Conservation (phyloP, 805 yeast genomes). For the Wickerhamomyces rabaulensis region DNA sequence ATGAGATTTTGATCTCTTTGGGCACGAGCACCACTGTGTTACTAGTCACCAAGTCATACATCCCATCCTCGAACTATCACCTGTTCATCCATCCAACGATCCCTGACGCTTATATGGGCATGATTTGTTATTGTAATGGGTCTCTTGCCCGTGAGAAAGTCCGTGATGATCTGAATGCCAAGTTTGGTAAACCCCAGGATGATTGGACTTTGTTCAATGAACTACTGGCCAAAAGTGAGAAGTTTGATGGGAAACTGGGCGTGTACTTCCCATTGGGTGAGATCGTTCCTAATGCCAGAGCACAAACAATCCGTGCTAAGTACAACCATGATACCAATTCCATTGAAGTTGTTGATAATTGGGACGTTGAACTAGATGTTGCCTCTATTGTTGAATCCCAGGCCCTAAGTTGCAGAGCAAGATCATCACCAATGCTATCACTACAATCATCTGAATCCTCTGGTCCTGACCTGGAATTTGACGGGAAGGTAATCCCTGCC, state of each 20-base stretch:
- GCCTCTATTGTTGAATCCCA: slow-evolving; percentile 80
- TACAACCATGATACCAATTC: slow-evolving; percentile 29
- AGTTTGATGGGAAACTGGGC: slow-evolving; percentile 50
- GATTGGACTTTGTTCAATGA: slow-evolving; percentile 63
- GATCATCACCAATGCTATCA: slow-evolving; percentile 74
- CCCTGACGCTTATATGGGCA: slow-evolving; percentile 77
- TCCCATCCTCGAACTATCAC: slow-evolving; percentile 79
- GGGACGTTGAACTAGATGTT: slow-evolving; percentile 62
- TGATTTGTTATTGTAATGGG: slow-evolving; percentile 93
- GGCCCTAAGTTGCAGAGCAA: slow-evolving; percentile 74
- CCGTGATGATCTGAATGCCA: slow-evolving; percentile 54
- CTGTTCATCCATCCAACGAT: slow-evolving; percentile 83
- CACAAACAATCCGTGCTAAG: slow-evolving; percentile 53
- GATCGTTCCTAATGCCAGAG: slow-evolving; percentile 75
- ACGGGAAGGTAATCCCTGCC: slow-evolving; percentile 23
- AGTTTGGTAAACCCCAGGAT: slow-evolving; percentile 27
- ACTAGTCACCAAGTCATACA: slow-evolving; percentile 70
- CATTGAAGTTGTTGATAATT: slow-evolving; percentile 30
- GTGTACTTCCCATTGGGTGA: slow-evolving; percentile 88
- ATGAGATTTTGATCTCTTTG: slow-evolving; percentile 74
- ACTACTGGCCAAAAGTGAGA: slow-evolving; percentile 35
- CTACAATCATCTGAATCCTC: slow-evolving; percentile 7
- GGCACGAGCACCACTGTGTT: slow-evolving; percentile 93
- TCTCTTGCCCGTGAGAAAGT: slow-evolving; percentile 78
- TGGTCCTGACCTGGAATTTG: slow-evolving; percentile 24